phyloP scores from a whole-genome alignment of 768 basidiomycete species.

The Kondoa malvinella region DNA sequence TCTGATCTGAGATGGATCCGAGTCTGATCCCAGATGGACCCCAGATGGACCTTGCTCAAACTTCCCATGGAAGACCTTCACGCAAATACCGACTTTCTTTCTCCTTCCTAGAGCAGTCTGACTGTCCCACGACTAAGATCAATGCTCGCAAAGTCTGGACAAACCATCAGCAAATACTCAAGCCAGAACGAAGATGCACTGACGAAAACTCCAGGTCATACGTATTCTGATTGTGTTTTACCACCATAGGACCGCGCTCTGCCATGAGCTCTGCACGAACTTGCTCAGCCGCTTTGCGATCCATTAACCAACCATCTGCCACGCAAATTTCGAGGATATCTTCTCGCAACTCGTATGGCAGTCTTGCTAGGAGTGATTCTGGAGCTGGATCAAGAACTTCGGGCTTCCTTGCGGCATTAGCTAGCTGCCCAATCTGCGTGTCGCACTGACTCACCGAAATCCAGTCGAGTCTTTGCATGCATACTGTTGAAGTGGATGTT shows the following conservation, averaged over 20 bases:
- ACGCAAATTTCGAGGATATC: background rate
- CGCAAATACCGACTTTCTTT: no score
- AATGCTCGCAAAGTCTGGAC: background rate
- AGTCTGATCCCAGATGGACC: no score
- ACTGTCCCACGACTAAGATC: no score
- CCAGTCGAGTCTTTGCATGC: background rate
- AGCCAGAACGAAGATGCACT: background rate
- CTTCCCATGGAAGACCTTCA: no score
- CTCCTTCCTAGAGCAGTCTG: no score
- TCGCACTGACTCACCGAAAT: background rate
- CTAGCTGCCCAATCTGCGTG: background rate
- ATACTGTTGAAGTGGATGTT: background rate
- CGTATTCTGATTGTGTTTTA: background rate
- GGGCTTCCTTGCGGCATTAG: background rate
- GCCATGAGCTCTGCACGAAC: background rate
- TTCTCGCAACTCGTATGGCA: background rate
- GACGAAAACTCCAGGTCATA: background rate
- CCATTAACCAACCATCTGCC: background rate
- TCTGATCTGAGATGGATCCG: no score
- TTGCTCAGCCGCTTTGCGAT: background rate
- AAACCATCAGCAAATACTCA: background rate
- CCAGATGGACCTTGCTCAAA: no score
- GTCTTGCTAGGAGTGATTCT: background rate
- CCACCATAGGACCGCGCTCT: background rate
- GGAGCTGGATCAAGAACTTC: background rate